Evolutionary conservation across 345 rosid genomes (phyloP), one percentile per base, ranked within the genome.

Genomic region (Citrus hindsii): DNA sequence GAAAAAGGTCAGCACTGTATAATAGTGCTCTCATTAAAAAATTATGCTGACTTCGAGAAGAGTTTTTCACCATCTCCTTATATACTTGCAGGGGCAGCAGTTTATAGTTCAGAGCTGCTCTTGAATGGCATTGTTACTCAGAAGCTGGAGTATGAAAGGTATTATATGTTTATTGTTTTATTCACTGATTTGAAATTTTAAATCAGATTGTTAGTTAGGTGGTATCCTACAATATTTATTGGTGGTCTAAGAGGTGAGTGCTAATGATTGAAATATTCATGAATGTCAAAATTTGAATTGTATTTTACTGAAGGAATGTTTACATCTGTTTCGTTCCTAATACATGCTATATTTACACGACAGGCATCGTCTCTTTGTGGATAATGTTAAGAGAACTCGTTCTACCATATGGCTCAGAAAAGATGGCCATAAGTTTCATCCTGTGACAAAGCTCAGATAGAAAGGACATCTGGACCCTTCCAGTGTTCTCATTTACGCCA

Each of bases 91-190:
- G 99, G 98, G 61, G 85, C 86, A 21, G 85, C 90, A 25, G 92
- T 93, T 28, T 93, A 93, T 80, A 90, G 97, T 80, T 91, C 97
- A 51, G 98, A 95, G 90, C 86, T 95, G 73, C 81, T 95, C 30
- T 82, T 95, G 77, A 93, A 88, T 80, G 98, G 99, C 64, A 93
- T 95, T 77, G 94, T 95, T 61, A 89, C 91, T 67, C 97, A 93
- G 86, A 92, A 83, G 82, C 87, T 95, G 65, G 98, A 95, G 76
- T 89, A 87, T 73, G 99, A 88, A 84, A 91, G 99, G 99, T 95
- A 48, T 53, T 73, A 16, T 25, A 42, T 12, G 48, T 72, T 7
- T 7, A 55, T 14, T 55, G n/a, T 32, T 66, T 32, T 18, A 5
- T 16, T 21, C 4, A 53, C 18, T 48, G 38, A 70, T 48, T 51